Percentiles rank a stretch among this genome's conserved stretches.
These are phyloP conservation scores for Russula dissimulans DNA, from an alignment of 768 basidiomycete genomes.

Conservation along the genomic window DNA sequence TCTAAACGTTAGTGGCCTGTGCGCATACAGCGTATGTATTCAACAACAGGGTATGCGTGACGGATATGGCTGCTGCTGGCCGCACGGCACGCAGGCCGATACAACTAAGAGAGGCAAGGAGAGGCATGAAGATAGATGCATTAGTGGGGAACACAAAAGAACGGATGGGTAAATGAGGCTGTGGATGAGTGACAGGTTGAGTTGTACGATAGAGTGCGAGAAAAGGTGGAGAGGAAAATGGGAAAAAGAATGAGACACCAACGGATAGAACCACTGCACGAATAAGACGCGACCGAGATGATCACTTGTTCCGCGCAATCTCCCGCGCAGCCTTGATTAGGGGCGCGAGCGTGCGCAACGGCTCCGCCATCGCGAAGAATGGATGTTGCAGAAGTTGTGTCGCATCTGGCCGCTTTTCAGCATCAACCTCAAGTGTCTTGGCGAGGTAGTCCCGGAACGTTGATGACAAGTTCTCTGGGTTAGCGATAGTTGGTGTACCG, in stretches of 20 bases:
- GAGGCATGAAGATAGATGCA: background rate
- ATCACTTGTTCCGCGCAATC: slow-evolving; percentile 43
- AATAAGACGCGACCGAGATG: background rate
- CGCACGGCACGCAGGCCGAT: background rate
- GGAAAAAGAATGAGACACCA: background rate
- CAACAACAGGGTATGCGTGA: background rate
- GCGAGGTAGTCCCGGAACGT: slow-evolving; percentile 87
- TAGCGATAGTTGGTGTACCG: slow-evolving; percentile 92
- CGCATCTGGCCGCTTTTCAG: slow-evolving; percentile 86
- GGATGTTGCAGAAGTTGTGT: slow-evolving; percentile 76
- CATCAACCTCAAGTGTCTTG: slow-evolving; percentile 86
- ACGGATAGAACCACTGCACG: background rate
- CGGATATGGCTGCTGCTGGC: background rate
- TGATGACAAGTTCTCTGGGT: slow-evolving; percentile 66
- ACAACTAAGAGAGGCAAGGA: background rate
- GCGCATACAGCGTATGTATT: background rate
- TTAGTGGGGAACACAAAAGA: slow-evolving; percentile 6
- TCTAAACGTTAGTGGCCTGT: slow-evolving; percentile 11
- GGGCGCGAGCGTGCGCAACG: slow-evolving; percentile 75
- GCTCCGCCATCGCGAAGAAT: slow-evolving; percentile 84
- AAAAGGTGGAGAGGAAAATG: background rate
- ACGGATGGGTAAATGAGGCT: slow-evolving; percentile 4
- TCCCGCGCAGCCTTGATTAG: slow-evolving; percentile 90
- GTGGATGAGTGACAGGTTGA: slow-evolving; percentile 8
- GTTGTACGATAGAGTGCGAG: slow-evolving; percentile 3